Conservation (phyloP, 768 basidiomycete genomes). For the Russula ochroleuca region DNA sequence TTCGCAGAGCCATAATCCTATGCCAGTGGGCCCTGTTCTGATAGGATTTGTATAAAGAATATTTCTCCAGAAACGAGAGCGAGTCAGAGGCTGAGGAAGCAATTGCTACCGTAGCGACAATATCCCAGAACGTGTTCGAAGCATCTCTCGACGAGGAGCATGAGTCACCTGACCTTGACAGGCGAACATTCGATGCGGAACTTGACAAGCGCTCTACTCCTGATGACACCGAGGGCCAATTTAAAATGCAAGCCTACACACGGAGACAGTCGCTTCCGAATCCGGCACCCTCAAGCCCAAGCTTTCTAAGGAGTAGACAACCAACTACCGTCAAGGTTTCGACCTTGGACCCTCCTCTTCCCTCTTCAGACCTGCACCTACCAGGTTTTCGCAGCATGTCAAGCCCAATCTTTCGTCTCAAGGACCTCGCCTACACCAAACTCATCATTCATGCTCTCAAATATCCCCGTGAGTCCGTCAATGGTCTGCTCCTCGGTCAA, state of each 20-base stretch:
- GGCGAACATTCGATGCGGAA: too few species aligned
- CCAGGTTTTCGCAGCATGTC: background rate
- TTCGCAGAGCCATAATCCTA: background rate
- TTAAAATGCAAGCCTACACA: too few species aligned
- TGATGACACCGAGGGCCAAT: too few species aligned
- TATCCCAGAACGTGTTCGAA: background rate
- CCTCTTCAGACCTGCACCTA: background rate
- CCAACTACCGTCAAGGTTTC: too few species aligned
- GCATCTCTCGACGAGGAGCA: too few species aligned
- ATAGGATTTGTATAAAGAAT: background rate
- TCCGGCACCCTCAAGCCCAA: too few species aligned
- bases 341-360: too few species aligned
- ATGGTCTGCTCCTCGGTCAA: conserved; percentile 72
- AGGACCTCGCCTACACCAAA: conserved; percentile 63
- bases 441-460: conserved; percentile 76
- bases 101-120: background rate
- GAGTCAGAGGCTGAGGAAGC: background rate
- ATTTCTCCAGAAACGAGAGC: background rate
- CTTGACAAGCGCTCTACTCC: too few species aligned
- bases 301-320: too few species aligned
- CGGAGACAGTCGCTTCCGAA: too few species aligned
- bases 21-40: background rate
- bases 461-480: conserved; percentile 68
- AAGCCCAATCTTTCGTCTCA: conserved; percentile 44
- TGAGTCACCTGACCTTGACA: too few species aligned